These are phyloP conservation scores for Pilasporangium apinafurcum DNA, from an alignment of 352 stramenopile genomes.

Conservation along the genomic window DNA sequence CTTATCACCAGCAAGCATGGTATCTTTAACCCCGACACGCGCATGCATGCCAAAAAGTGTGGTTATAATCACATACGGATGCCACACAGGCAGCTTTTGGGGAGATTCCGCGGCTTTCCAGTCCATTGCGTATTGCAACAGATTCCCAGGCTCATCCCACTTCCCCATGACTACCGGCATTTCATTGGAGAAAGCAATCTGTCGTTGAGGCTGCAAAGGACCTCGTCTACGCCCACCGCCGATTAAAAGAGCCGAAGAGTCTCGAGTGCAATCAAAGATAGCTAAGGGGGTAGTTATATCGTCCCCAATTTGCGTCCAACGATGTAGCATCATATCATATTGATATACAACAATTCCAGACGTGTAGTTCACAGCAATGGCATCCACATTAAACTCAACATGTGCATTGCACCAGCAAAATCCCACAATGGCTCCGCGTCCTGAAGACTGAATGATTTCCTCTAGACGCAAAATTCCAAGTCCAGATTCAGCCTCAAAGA, in stretches of 20 bases:
- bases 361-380: constrained; percentile 66
- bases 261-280: constrained; percentile 77
- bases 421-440: constrained; percentile 47
- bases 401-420: constrained; percentile 80
- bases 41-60: constrained; percentile 84
- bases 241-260: constrained; percentile 76
- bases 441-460: constrained; percentile 50
- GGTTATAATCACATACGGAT: constrained; percentile 78
- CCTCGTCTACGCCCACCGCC: constrained; percentile 27
- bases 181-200: constrained; percentile 35
- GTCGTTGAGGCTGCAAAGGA: constrained; percentile 9
- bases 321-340: constrained; percentile 56
- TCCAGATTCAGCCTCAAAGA: constrained; percentile 78
- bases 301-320: constrained; percentile 55
- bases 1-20: constrained; percentile 53
- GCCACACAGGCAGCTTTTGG: constrained; percentile 79
- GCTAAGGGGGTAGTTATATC: constrained; percentile 43
- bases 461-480: constrained; percentile 72
- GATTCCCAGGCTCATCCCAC: constrained; percentile 69
- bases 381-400: constrained; percentile 81
- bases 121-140: constrained; percentile 69
- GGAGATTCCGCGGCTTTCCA: constrained; percentile 65
- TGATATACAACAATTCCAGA: constrained; percentile 71
- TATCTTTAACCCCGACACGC: constrained; percentile 73
- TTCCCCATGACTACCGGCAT: constrained; percentile 75